Conservation (phyloP, 495 filamentous ascomycete species). For the Thozetella sp. region DNA sequence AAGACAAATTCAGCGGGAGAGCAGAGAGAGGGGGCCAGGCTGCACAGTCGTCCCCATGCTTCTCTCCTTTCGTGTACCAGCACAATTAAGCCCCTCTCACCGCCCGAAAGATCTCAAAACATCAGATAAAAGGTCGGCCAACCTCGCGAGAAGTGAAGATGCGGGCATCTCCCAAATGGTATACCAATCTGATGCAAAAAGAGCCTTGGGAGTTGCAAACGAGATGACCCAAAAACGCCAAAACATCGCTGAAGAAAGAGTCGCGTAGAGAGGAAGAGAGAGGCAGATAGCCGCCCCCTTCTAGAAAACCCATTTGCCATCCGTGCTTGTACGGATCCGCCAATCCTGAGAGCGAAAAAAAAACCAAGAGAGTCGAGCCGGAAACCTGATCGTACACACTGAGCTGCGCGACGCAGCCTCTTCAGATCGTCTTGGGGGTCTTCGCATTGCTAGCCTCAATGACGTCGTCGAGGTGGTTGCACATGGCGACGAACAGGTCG, state of each 20-base stretch:
- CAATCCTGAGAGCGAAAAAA: slow-evolving; percentile 10
- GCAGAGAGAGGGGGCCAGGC: slow-evolving; percentile 23
- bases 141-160: slow-evolving; percentile 52
- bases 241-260: slow-evolving; percentile 5
- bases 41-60: slow-evolving; percentile 17
- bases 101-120: slow-evolving; percentile 23
- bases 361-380: slow-evolving; percentile 16
- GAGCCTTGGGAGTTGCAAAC: slow-evolving; percentile 35
- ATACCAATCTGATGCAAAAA: slow-evolving; percentile 47
- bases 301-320: slow-evolving; percentile 12
- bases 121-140: slow-evolving; percentile 47
- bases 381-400: slow-evolving; percentile 17
- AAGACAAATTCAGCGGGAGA: slow-evolving; percentile 17
- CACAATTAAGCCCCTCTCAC: slow-evolving; percentile 37
- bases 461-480: slow-evolving; percentile 94
- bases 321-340: not conserved
- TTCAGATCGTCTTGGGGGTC: slow-evolving; percentile 52
- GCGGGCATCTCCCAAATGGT: slow-evolving; percentile 45
- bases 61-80: slow-evolving; percentile 29
- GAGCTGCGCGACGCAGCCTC: slow-evolving; percentile 16
- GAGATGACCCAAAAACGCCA: slow-evolving; percentile 37
- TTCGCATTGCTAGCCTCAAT: slow-evolving; percentile 60
- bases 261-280: slow-evolving; percentile 17
- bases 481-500: slow-evolving; percentile 96
- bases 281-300: slow-evolving; percentile 8